Percentiles rank a stretch among this genome's conserved stretches.
Evolutionary conservation across 148 eudicot species (phyloP).

Genomic region (Heliamphora exappendiculata): DNA sequence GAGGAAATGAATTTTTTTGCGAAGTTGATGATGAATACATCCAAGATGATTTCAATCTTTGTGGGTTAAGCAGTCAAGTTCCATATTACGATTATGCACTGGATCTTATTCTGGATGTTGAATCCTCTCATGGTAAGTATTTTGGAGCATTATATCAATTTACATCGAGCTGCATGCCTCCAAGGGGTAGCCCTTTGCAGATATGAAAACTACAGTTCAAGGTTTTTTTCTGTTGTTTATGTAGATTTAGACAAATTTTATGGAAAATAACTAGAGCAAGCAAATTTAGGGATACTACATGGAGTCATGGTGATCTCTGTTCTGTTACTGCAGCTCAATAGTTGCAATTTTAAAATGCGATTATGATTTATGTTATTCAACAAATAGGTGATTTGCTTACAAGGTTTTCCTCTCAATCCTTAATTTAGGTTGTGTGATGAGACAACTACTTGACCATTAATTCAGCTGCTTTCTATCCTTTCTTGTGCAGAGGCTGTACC

Average conservation of each 20-base stretch:
- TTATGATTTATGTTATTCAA: neutral
- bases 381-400: neutral
- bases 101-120: conserved; percentile 60
- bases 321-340: neutral
- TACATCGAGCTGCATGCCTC: conserved; percentile 3
- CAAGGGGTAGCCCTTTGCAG: neutral
- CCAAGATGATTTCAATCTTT: conserved; percentile 73
- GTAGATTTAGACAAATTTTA: neutral
- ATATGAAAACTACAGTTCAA: neutral
- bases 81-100: conserved; percentile 66
- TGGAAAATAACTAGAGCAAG: neutral
- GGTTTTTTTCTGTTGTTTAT: neutral
- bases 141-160: neutral
- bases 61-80: conserved; percentile 70
- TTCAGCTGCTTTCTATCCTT: neutral
- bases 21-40: conserved; percentile 77
- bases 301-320: neutral
- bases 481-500: neutral
- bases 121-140: conserved; percentile 57
- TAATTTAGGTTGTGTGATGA: neutral
- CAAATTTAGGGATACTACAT: neutral
- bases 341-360: neutral
- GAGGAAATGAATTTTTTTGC: conserved; percentile 67
- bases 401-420: neutral
- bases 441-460: neutral